Base-by-base conservation (phyloP, 352 stramenopile genomes). In the Globisporangium spinosum region DNA sequence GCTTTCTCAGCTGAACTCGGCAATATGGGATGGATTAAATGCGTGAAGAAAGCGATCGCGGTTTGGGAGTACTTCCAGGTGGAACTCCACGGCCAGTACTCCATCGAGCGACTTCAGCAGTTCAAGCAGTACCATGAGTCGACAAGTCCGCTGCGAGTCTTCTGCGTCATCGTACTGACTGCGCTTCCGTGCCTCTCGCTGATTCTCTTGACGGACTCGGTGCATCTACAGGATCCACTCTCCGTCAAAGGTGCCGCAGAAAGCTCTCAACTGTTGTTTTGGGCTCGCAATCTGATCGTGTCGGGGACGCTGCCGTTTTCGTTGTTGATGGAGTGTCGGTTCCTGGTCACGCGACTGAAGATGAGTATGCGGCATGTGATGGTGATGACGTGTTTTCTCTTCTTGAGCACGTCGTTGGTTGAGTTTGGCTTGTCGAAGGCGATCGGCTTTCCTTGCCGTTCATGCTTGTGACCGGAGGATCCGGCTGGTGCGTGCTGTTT, bases 361-460 rank as follows among this genome's bases (percentile, higher is more conserved):
- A 58, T 58, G 15, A 38, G 25, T 23, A 23, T 58, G 53, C 25
- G 25, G 10, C 3, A 58, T 4, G 25, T 58, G 53, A 40, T 20
- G 0, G 12, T 9, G 25, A 35, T 58, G 25, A 7, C 53, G 13
- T 20, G 27, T 15, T 58, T 58, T 25, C 23, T 58, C 10, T 35
- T 12, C 7, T 23, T 4, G 23, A 22, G 53, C 34, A 40, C 25
- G 3, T 25, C 53, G 12, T 35, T 17, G 34, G 12, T 20, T 27
- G 4, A 23, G 12, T 58, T 38, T 29, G 25, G 53, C 23, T 58
- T 58, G 25, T 58, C 53, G 8, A 58, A 58, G 25, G 25, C 13
- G 25, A 40, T 58, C 25, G 53, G 25, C 53, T 58, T 58, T 20
- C 53, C 53, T 25, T 58, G 53, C 53, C 53, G 53, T 58, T 58